These are phyloP conservation scores for Solanum chaucha DNA, from an alignment of 257 asterid species.

Conservation along the genomic window DNA sequence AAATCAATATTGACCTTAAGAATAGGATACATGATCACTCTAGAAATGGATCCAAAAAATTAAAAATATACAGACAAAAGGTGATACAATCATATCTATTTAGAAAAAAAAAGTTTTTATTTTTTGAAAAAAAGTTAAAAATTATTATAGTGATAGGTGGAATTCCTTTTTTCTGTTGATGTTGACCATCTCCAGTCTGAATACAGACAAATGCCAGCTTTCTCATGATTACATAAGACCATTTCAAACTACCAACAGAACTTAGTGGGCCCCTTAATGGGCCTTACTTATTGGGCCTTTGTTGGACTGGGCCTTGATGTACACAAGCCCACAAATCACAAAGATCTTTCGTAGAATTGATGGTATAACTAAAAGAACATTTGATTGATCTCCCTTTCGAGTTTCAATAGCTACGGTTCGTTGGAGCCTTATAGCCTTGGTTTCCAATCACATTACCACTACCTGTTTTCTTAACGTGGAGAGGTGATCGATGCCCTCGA, in stretches of 20 bases:
- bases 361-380: neutral
- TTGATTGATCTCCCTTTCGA: neutral
- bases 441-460: neutral
- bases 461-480: conserved; percentile 6
- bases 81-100: neutral
- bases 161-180: neutral
- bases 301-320: neutral
- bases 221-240: neutral
- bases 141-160: neutral
- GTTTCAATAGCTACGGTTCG: conserved; percentile 11
- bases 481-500: conserved; percentile 15
- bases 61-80: neutral
- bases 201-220: neutral
- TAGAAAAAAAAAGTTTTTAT: no score
- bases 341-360: neutral
- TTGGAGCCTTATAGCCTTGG: neutral
- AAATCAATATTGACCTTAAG: neutral
- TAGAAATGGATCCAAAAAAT: neutral
- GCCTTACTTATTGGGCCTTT: neutral
- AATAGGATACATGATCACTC: neutral
- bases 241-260: neutral
- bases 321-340: neutral
- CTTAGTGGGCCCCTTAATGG: neutral
- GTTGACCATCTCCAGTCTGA: neutral
- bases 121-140: neutral